Evolutionary conservation across 257 asterid species (phyloP), one percentile per base, ranked within the genome.

Genomic region (Gentiana dahurica): DNA sequence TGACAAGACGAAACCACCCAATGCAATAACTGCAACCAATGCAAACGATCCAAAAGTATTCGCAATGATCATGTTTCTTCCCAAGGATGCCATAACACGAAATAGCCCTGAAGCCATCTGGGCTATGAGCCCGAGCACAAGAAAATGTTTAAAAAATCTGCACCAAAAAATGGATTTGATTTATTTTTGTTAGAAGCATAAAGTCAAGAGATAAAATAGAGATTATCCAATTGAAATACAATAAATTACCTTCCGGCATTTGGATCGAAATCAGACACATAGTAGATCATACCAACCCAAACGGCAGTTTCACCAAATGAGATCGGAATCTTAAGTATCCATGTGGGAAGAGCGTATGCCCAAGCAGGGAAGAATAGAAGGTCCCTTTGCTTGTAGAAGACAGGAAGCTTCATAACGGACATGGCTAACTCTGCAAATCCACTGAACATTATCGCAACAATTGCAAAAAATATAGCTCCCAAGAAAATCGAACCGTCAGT

Each of bases 21-120:
- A 85, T 58, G 86, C 83, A 84, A 91, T 71, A 49, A 87, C 89
- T 59, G 84, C 83, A 60, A 91, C 61, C 89, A 87, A 51, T 34
- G 96, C 94, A 50, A 81, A 87, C 53, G 96, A 79, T 67, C 98
- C 98, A 70, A 80, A 82, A 39, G 89, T 76, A 49, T 80, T 80
- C 7, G 92, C 95, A 10, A 82, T 81, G 54, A 91, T 85, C 95
- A 84, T 79, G 60, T 72, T 87, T 67, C 98, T 71, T 57, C 98
- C 98, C 53, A 85, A 61, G 39, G 92, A 75, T 34, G 92, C 98
- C 82, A 91, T 79, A 67, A 87, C 77, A 1, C 98, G 95, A 52
- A 87, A 91, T 65, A 91, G 84, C 55, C 86, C 89, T 52, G 87
- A 79, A 36, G 98, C 81, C 98, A 91, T 91, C 73, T 91, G 98